phyloP scores from a whole-genome alignment of 441 rosid species.

The Capsella rubella region DNA sequence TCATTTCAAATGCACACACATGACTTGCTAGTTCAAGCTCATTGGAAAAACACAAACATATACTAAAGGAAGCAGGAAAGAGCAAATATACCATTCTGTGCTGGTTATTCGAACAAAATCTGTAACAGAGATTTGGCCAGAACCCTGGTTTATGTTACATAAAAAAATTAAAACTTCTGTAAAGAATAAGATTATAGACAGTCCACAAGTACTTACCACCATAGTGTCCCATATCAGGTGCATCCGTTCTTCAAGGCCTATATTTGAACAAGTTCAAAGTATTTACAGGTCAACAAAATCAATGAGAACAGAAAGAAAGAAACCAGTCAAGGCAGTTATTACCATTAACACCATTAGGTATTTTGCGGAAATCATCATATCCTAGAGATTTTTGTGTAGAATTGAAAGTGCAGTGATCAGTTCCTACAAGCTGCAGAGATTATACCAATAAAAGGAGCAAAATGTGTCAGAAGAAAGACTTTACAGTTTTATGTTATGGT shows the following conservation, averaged over 20 bases:
- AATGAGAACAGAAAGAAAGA: slow-evolving; percentile 32
- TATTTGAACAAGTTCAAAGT: slow-evolving; percentile 26
- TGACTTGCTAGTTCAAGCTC: neutral
- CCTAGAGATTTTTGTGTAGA: slow-evolving; percentile 88
- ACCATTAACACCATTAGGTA: slow-evolving; percentile 97
- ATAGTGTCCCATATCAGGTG: slow-evolving; percentile 94
- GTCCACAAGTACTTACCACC: slow-evolving; percentile 74
- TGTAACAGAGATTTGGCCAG: slow-evolving; percentile 83
- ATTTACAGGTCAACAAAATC: slow-evolving; percentile 12
- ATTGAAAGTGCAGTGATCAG: slow-evolving; percentile 88
- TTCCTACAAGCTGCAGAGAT: slow-evolving; percentile 89
- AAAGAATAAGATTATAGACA: slow-evolving; percentile 1
- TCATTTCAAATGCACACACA: slow-evolving; percentile 2
- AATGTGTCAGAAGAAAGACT: neutral
- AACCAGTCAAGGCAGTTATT: slow-evolving; percentile 34
- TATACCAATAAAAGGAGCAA: slow-evolving; percentile 34
- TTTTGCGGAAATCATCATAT: slow-evolving; percentile 87
- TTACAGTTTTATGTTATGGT: neutral
- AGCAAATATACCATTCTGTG: slow-evolving; percentile 77
- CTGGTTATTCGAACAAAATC: slow-evolving; percentile 86
- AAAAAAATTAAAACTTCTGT: neutral
- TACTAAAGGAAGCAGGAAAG: slow-evolving; percentile 16
- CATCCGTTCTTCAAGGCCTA: slow-evolving; percentile 98
- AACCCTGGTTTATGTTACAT: slow-evolving; percentile 58
- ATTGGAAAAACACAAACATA: neutral